Conservation (phyloP, 2,329 filamentous ascomycete species). For the Colletotrichum melonis region DNA sequence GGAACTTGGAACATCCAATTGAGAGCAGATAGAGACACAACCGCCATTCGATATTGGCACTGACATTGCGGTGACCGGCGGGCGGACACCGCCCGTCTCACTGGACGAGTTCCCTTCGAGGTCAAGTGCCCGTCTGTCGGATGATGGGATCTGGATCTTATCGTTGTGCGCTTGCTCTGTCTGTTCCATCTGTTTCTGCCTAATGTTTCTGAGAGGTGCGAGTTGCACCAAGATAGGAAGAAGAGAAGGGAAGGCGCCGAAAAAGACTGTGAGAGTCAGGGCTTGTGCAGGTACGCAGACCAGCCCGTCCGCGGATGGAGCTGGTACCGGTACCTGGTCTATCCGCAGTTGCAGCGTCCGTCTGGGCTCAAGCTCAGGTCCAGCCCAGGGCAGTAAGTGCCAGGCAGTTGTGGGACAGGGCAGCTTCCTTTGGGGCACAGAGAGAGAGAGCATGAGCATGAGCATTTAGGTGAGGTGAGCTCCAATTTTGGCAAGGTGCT, state of each 20-base stretch:
- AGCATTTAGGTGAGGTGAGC: background rate
- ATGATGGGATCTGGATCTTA: no score
- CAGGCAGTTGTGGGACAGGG: background rate
- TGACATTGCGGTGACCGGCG: constrained; percentile 26
- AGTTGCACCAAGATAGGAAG: background rate
- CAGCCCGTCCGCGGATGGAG: constrained; percentile 5
- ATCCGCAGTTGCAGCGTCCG: background rate
- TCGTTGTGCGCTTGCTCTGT: no score
- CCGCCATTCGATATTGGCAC: background rate
- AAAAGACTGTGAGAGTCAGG: constrained; percentile 1
- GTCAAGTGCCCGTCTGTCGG: background rate
- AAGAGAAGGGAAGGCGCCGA: background rate
- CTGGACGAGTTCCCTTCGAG: background rate
- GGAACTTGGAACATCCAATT: background rate
- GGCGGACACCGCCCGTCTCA: background rate
- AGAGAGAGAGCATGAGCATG: background rate
- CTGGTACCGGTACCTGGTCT: constrained; percentile 21
- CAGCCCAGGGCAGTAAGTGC: background rate
- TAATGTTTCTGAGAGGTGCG: background rate
- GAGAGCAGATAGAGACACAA: background rate
- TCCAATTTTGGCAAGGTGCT: background rate
- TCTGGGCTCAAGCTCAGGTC: background rate
- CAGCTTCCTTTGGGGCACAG: background rate
- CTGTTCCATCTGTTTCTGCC: background rate
- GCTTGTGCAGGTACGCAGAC: constrained; percentile 30